Percentiles rank a stretch among this genome's conserved stretches.
Conservation (phyloP, 192 early-diverging fungal species). For the Backusella tuberculispora region DNA sequence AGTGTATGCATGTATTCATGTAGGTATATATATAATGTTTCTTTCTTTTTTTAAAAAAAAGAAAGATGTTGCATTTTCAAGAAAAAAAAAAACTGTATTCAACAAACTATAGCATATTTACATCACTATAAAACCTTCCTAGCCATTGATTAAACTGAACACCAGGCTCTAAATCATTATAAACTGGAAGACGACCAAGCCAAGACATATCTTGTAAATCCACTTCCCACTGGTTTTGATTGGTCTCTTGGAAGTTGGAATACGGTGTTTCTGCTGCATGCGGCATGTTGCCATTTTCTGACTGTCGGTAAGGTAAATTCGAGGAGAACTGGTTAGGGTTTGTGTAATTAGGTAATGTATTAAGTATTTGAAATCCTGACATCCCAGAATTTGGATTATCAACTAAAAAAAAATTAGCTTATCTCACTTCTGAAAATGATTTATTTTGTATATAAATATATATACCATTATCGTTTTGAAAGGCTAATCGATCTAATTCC, state of each 20-base stretch:
- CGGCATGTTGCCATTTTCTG: constrained; percentile 1
- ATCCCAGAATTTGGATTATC: constrained; percentile 18
- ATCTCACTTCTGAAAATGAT: background rate
- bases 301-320: background rate
- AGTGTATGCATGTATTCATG: background rate
- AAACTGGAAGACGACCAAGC: constrained; percentile 26
- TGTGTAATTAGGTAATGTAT: constrained; percentile 21
- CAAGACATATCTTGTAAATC: constrained; percentile 23
- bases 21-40: background rate
- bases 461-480: constrained; percentile 22
- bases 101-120: constrained; percentile 9
- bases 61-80: background rate
- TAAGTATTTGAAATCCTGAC: constrained; percentile 23
- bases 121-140: constrained; percentile 17
- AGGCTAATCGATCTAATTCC: constrained; percentile 20
- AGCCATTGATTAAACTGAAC: constrained; percentile 24
- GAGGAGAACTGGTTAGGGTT: background rate
- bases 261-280: background rate
- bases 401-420: background rate
- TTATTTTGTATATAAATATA: background rate
- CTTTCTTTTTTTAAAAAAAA: background rate
- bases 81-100: background rate
- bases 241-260: background rate
- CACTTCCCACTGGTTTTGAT: constrained; percentile 13
- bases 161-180: constrained; percentile 17